Base-by-base conservation (phyloP, 2,329 filamentous ascomycete species). In the Neonectria coccinea region DNA sequence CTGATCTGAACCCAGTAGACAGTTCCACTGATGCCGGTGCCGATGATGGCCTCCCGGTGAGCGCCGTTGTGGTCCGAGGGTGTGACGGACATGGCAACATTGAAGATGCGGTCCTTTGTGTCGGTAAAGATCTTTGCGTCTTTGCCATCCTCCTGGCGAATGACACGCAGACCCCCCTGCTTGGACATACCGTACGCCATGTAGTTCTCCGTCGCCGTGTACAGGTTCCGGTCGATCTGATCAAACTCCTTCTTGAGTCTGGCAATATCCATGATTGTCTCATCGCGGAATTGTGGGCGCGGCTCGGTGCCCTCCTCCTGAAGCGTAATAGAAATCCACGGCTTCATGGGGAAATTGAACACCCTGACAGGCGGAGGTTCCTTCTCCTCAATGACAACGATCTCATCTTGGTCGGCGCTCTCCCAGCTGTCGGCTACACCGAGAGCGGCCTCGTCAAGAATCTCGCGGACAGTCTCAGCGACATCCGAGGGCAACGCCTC, bases 201-300 rank as follows among this genome's bases (percentile, higher is more conserved):
- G 81, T 96, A 97, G 65, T 91, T 91, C 75, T 93, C 90, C 27
- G 93, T 95, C 18, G 95, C 94, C 5, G 94, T 92, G 54, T 95
- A 95, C 33, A 99, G 86, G 67, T 94, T 97, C 69, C 97, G 92
- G 76, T 99, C 96, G 67, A 97, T 91, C 81, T 98, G 96, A 75
- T 99, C 96, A 74, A 98, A 98, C 5, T 97, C 94, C 82, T 98
- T 98, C 85, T 97, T 97, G 68, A 98, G 85, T 62, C 94, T 89
- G 56, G 96, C 95, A 76, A 99, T 96, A 72, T 97, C 93, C 84
- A 97, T 92, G 73, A 97, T 90, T 47, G 91, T 87, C 70, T 95
- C 91, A 62, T 93, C 89, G 41, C 91, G 90, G 78, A 98, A 90
- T 55, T 85, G 80, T 4, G 90, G 85, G 16, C 87, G 86, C 27